Evolutionary conservation across 2,329 filamentous ascomycete species (phyloP).

Genomic region (Exophiala dermatitidis): DNA sequence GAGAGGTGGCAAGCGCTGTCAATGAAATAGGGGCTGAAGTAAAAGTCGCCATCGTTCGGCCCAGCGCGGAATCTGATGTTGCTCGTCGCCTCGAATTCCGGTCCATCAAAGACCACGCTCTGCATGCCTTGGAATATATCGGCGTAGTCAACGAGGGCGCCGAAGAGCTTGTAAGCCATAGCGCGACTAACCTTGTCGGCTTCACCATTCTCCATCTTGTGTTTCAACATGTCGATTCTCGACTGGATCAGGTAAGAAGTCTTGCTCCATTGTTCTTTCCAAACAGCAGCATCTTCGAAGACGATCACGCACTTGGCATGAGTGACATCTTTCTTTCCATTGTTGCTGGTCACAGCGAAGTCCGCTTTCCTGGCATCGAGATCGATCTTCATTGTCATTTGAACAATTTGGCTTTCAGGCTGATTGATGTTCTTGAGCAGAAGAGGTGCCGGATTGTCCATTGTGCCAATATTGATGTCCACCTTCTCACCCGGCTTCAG

Average conservation of each 20-base stretch:
- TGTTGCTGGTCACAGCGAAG: conserved; percentile 24
- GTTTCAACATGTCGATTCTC: conserved; percentile 31
- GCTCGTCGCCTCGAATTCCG: conserved; percentile 34
- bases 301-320: conserved; percentile 30
- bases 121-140: conserved; percentile 33
- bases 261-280: conserved; percentile 30
- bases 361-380: conserved; percentile 26
- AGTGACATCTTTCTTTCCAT: conserved; percentile 27
- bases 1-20: conserved; percentile 35
- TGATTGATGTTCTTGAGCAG: conserved; percentile 27
- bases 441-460: conserved; percentile 28
- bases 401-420: conserved; percentile 25
- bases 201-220: conserved; percentile 28
- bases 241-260: conserved; percentile 30
- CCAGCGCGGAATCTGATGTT: conserved; percentile 30
- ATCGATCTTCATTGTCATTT: conserved; percentile 25
- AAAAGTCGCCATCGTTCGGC: conserved; percentile 29
- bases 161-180: conserved; percentile 36
- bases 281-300: conserved; percentile 28
- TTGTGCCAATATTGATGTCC: conserved; percentile 27
- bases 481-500: conserved; percentile 26
- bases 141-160: conserved; percentile 32
- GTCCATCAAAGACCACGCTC: conserved; percentile 33
- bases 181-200: conserved; percentile 30
- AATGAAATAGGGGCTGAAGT: conserved; percentile 36